Base-by-base conservation (phyloP, 768 basidiomycete species). In the Candolleomyces aberdarensis region DNA sequence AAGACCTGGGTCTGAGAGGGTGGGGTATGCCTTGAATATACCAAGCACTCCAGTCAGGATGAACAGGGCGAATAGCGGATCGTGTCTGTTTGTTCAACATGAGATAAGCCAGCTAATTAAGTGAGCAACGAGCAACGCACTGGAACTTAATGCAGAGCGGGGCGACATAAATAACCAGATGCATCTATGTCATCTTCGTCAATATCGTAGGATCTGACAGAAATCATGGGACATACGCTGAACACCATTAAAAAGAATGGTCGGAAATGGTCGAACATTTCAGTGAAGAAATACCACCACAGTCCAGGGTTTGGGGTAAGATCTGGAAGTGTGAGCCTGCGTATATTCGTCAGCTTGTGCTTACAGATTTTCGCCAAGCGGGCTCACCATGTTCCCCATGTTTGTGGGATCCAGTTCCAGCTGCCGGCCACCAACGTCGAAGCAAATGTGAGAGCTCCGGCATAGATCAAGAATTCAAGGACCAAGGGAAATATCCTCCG, bases 271-370 rank as follows among this genome's bases (percentile, higher is more conserved):
- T 98, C 96, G 64, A 99, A 99, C 92, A 98, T 98, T 72, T 98
- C 96, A 11, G 94, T 98, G 76, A 98, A 98, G 78, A 98, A 98
- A 73, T 98, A 98, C 96, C 96, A 98, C 91, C 94, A 94, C 31
- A 98, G 75, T 1, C 97, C 96, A 4, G 92, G 86, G 66, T 96
- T 98, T 0, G 97, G 96, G 9, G 94, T 95, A 63, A 98, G 74
- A 70, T 97, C 96, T 1, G 91, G 90, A 9, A 97, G 83, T 19
- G 83, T 84, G 22, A 97, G 68, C 50, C 96, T 98, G 65, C 14
- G 13, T 7, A 50, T 26, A 31, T 22, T 57, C 54, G 32, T 63
- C 9, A 64, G 56, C 51, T 48, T 44, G 11, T 29, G n/a, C 49
- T 40, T 53, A n/a, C 51, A 5, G 49, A 54, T 4, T 32, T 22